These are phyloP conservation scores for Sicyos edulis DNA, from an alignment of 306 rosid species.

Conservation along the genomic window DNA sequence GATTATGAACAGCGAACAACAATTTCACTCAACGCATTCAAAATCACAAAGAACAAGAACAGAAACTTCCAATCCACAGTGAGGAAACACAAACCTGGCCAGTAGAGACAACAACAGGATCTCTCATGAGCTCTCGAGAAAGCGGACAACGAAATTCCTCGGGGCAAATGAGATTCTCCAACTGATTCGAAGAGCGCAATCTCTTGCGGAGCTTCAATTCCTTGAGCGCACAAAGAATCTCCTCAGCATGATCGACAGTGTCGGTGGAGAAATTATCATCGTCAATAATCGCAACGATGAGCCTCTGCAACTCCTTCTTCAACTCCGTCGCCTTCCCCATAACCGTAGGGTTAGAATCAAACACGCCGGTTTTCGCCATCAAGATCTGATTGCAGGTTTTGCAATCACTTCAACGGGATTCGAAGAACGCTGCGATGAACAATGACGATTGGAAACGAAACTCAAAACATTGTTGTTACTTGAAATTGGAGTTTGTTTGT, in stretches of 20 bases:
- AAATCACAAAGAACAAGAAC: too few species aligned
- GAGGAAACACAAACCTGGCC: slow-evolving; percentile 59
- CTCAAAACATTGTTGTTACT: not conserved
- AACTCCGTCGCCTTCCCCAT: slow-evolving; percentile 49
- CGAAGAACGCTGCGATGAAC: not conserved
- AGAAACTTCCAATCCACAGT: too few species aligned
- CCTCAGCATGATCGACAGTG: slow-evolving; percentile 57
- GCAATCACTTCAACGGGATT: not conserved
- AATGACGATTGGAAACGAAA: not conserved
- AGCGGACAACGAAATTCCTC: slow-evolving; percentile 77
- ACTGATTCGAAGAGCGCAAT: slow-evolving; percentile 44
- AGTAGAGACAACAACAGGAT: slow-evolving; percentile 77
- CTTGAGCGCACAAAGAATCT: slow-evolving; percentile 45
- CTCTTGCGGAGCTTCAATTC: slow-evolving; percentile 51
- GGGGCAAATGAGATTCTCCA: slow-evolving; percentile 41
- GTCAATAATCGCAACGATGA: slow-evolving; percentile 50
- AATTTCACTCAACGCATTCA: too few species aligned
- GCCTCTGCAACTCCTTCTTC: slow-evolving; percentile 68
- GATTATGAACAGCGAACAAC: too few species aligned
- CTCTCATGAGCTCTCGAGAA: slow-evolving; percentile 82
- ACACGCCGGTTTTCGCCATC: slow-evolving; percentile 69
- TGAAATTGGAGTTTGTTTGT: not conserved
- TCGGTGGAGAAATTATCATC: slow-evolving; percentile 53
- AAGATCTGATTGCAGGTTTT: not conserved
- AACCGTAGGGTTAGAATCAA: slow-evolving; percentile 50